Conservation (phyloP, 768 basidiomycete genomes). For the Podaxis rugospora region DNA sequence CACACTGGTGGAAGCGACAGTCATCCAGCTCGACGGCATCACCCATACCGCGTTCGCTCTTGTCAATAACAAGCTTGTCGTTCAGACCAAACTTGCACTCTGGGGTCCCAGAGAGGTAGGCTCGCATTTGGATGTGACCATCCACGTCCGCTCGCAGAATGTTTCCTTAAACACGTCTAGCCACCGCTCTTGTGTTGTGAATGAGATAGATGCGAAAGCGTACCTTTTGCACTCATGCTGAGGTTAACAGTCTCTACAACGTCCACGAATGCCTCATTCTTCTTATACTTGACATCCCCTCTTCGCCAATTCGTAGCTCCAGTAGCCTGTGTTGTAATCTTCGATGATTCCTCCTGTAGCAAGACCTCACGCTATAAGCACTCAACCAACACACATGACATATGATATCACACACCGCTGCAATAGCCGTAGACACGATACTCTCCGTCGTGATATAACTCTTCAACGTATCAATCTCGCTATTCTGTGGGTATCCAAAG, state of each 20-base stretch:
- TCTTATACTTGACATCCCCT: conserved; percentile 96
- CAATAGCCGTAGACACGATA: conserved; percentile 80
- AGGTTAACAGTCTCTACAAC: conserved; percentile 96
- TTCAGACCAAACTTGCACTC: conserved; percentile 99
- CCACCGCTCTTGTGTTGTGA: background rate
- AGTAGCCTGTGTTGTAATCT: conserved; percentile 96
- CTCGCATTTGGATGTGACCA: conserved; percentile 97
- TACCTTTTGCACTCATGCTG: conserved; percentile 96
- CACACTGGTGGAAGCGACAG: conserved; percentile 98
- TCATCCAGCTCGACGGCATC: conserved; percentile 96
- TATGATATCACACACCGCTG: conserved; percentile 51
- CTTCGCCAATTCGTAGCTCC: conserved; percentile 95
- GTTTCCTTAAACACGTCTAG: conserved; percentile 48
- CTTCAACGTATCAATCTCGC: conserved; percentile 96
- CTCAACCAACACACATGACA: background rate
- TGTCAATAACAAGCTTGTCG: conserved; percentile 96
- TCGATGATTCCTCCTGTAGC: conserved; percentile 88
- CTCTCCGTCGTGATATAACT: conserved; percentile 98
- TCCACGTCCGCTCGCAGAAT: conserved; percentile 95
- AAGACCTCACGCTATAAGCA: background rate
- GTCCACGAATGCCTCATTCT: conserved; percentile 99
- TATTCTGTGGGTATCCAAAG: conserved; percentile 99
- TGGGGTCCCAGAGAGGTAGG: conserved; percentile 93
- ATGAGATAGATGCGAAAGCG: conserved; percentile 12
- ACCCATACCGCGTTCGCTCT: conserved; percentile 57